These are phyloP conservation scores for Phialophora verrucosa DNA, from an alignment of 2,329 filamentous ascomycete species.

Conservation along the genomic window DNA sequence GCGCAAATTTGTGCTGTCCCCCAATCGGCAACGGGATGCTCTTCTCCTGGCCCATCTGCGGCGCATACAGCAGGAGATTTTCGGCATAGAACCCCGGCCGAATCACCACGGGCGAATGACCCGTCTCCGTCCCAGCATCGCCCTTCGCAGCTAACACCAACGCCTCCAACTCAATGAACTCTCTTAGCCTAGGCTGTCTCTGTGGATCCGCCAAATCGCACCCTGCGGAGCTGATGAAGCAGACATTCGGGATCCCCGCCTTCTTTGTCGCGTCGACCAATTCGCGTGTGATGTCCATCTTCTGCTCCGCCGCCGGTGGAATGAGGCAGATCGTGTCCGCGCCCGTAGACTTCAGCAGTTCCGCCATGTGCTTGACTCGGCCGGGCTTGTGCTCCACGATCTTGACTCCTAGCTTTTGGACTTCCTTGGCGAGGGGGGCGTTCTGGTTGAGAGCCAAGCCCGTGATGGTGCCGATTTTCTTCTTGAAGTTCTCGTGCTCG, in stretches of 20 bases:
- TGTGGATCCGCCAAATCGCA: not conserved
- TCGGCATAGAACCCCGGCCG: not conserved
- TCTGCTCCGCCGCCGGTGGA: not conserved
- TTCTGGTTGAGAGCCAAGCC: not conserved
- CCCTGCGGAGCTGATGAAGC: not conserved
- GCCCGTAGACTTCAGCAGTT: not conserved
- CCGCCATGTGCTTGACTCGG: not conserved
- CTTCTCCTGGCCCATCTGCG: not conserved
- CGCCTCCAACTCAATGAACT: not conserved
- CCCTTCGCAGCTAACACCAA: not conserved
- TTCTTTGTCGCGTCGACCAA: not conserved
- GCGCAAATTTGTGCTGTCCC: not conserved
- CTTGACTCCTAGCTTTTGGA: not conserved
- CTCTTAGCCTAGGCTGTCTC: not conserved
- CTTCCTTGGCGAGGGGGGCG: not conserved
- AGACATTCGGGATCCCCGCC: not conserved
- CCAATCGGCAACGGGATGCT: not conserved
- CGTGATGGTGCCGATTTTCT: not conserved
- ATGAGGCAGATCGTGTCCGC: not conserved
- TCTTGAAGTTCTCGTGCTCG: not conserved
- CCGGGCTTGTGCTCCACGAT: not conserved
- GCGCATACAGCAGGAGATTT: not conserved
- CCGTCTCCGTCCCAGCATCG: not conserved
- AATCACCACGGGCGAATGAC: not conserved
- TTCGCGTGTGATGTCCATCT: not conserved